Evolutionary conservation across 495 filamentous ascomycete genomes (phyloP).

Genomic region (Podospora pseudocomata): DNA sequence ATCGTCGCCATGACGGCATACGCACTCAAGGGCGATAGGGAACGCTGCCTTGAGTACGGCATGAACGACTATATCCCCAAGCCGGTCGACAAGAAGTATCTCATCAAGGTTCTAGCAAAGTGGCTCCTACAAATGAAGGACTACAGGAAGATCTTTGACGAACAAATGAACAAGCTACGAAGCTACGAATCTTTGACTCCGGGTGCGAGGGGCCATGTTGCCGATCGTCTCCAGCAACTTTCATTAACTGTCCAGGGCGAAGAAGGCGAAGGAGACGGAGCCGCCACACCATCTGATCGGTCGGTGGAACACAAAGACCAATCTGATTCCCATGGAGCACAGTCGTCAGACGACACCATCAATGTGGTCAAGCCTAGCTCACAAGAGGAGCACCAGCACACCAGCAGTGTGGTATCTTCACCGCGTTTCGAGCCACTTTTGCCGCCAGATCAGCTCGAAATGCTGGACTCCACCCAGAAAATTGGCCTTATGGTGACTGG

Average conservation of each 20-base stretch:
- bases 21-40: constrained; percentile 58
- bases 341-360: neutral
- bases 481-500: neutral
- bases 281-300: too few species aligned
- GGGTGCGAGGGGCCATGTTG: neutral
- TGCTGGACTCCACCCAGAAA: neutral
- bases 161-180: neutral
- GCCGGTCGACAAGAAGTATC: constrained; percentile 48
- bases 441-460: neutral
- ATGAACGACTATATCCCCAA: constrained; percentile 64
- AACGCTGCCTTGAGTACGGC: constrained; percentile 55
- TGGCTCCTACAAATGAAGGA: constrained; percentile 35
- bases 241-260: neutral
- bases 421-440: neutral
- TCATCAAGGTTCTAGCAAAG: constrained; percentile 39
- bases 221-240: neutral
- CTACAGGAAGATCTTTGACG: constrained; percentile 15
- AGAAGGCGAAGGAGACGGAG: too few species aligned
- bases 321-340: too few species aligned
- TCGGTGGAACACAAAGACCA: too few species aligned
- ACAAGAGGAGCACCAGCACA: neutral
- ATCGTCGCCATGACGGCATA: constrained; percentile 65
- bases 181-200: neutral
- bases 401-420: neutral
- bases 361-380: neutral